Base-by-base conservation (phyloP, 768 basidiomycete species). In the Ephemerocybe angulata region DNA sequence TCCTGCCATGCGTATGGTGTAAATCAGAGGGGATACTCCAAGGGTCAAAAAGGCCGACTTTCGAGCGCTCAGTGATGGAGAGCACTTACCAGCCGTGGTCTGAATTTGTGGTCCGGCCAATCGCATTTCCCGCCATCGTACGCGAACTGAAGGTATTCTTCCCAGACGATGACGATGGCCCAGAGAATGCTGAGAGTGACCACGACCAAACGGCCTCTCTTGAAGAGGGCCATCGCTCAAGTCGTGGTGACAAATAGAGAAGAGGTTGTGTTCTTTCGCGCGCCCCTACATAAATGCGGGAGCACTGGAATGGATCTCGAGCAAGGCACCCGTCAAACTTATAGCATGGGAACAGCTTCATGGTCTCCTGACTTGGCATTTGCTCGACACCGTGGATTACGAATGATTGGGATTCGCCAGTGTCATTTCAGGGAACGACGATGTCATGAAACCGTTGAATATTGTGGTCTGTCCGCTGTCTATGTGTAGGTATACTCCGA, bases 81-180 rank as follows among this genome's bases (percentile, higher is more conserved):
- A n/a, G n/a, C 46, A 69, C 68, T 58, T 57, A 64, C 72, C 31
- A 70, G 43, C 22, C 25, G 46, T 29, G 46, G 13, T 21, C 50
- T 69, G 58, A 73, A 64, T 7, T 54, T 55, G 10, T 64, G 58
- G 64, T 82, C 82, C 30, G 87, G 87, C 88, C 89, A 92, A 1
- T 62, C 60, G 62, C 90, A 89, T 47, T 65, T 60, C 3, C 60
- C 62, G 19, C 79, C 72, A 27, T 76, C 77, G 53, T 69, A 70
- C 43, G 69, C 63, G 66, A 90, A 92, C 6, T 76, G 69, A 4
- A 76, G 77, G 43, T 83, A 67, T 65, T 96, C 93, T 61, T 78
- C 81, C 87, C 87, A 93, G 35, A 87, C 52, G 42, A 89, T 76
- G 38, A 81, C 61, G 7, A 83, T 56, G 21, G 86, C 67, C 91